These are phyloP conservation scores for Mycena pura DNA, from an alignment of 768 basidiomycete species.

Conservation along the genomic window DNA sequence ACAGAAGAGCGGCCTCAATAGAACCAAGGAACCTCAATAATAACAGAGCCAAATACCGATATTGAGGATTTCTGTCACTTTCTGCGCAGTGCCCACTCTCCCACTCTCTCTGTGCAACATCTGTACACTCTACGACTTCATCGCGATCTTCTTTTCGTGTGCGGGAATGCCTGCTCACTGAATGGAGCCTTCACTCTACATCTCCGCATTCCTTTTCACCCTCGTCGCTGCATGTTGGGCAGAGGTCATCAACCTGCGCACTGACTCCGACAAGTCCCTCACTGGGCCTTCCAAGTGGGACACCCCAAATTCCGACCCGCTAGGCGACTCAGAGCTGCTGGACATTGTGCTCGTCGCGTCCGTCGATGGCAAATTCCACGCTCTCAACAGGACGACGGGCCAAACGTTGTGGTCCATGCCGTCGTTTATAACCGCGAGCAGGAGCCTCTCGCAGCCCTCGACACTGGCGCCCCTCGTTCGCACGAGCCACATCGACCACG, in stretches of 20 bases:
- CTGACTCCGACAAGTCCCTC: conserved; percentile 33
- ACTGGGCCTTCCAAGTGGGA: conserved; percentile 32
- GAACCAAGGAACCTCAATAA: too few relatives aligned
- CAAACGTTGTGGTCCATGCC: conserved; percentile 89
- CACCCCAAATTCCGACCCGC: conserved; percentile 26
- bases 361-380: conserved; percentile 95
- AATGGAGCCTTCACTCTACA: conserved; percentile 42
- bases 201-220: conserved; percentile 33
- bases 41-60: not conserved
- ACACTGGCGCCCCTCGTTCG: conserved; percentile 76
- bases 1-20: not conserved
- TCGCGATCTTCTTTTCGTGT: not conserved
- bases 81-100: not conserved
- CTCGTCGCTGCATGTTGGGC: conserved; percentile 39
- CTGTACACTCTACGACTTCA: too few relatives aligned
- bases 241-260: conserved; percentile 38
- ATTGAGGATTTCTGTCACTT: conserved; percentile 1
- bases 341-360: conserved; percentile 91
- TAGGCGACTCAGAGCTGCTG: conserved; percentile 65
- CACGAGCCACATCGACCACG: conserved; percentile 65
- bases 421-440: conserved; percentile 52
- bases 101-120: not conserved
- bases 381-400: conserved; percentile 87
- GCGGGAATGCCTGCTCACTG: conserved; percentile 30
- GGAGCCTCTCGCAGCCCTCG: conserved; percentile 49